Conservation (phyloP, 495 filamentous ascomycete species). For the Friedmanniomyces endolithicus region DNA sequence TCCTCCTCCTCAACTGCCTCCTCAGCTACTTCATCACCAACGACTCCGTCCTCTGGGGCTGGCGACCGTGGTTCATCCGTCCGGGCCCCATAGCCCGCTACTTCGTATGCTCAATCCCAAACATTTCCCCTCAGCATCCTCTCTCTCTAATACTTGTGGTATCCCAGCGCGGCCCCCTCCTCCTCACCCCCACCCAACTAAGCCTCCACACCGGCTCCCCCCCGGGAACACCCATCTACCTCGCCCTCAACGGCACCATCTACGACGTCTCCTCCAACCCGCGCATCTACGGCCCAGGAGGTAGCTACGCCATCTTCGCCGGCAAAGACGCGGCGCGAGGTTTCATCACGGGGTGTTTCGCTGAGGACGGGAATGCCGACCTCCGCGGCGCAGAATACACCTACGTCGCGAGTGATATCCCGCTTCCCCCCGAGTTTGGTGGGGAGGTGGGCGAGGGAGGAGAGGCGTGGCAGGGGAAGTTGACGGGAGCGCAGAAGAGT, state of each 20-base stretch:
- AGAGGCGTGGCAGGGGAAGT: slow-evolving; percentile 29
- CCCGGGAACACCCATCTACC: slow-evolving; percentile 63
- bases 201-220: slow-evolving; percentile 66
- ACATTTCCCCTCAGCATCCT: neutral
- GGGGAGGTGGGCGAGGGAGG: neutral
- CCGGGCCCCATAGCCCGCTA: slow-evolving; percentile 27
- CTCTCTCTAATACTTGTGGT: slow-evolving; percentile 14
- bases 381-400: slow-evolving; percentile 78
- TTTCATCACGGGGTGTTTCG: slow-evolving; percentile 96
- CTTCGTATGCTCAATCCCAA: slow-evolving; percentile 16
- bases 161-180: slow-evolving; percentile 28
- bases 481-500: slow-evolving; percentile 39
- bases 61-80: slow-evolving; percentile 57
- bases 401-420: slow-evolving; percentile 41
- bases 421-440: neutral
- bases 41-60: slow-evolving; percentile 53
- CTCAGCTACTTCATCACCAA: slow-evolving; percentile 71
- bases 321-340: slow-evolving; percentile 78
- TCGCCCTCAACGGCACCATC: slow-evolving; percentile 86
- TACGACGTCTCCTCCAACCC: slow-evolving; percentile 78
- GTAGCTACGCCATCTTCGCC: slow-evolving; percentile 76
- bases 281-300: slow-evolving; percentile 75
- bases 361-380: slow-evolving; percentile 68
- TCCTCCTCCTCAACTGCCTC: slow-evolving; percentile 54
- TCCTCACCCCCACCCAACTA: slow-evolving; percentile 63